A percentile compares a stretch with the other conserved stretches of the same genome.
Conservation (phyloP, 1,284 basidiomycete species). For the Ganoderma boninense region DNA sequence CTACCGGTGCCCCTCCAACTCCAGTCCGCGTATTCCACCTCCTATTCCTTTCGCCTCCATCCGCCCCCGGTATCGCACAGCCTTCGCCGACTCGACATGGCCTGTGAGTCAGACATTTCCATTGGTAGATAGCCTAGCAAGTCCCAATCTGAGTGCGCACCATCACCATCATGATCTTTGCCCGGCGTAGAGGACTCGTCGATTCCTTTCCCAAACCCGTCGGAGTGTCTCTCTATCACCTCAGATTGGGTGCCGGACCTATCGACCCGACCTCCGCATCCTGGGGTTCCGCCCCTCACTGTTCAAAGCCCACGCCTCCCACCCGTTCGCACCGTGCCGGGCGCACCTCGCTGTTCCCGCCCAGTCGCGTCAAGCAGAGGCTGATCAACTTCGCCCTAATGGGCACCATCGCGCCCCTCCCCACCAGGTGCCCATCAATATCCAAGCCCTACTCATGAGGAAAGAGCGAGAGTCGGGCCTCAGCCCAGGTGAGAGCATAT, state of each 20-base stretch:
- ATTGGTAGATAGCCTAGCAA: constrained; percentile 13
- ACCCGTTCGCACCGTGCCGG: neutral
- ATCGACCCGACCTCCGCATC: neutral
- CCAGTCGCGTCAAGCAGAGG: neutral
- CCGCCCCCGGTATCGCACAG: neutral
- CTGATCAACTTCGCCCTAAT: neutral
- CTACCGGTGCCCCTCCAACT: constrained; percentile 7
- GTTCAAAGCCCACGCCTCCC: neutral
- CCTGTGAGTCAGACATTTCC: neutral
- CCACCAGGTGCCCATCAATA: neutral
- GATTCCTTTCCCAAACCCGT: constrained; percentile 3
- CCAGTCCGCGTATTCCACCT: constrained; percentile 15
- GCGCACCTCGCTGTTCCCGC: neutral
- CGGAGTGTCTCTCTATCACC: neutral
- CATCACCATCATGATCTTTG: constrained; percentile 34
- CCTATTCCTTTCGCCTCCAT: neutral
- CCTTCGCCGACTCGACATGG: neutral
- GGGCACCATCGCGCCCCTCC: neutral
- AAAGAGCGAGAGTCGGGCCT: neutral
- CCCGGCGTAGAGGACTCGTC: constrained; percentile 12
- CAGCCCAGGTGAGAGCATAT: neutral
- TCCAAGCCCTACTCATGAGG: neutral
- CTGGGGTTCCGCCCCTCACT: neutral
- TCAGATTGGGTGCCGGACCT: constrained; percentile 3
- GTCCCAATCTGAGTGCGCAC: constrained; percentile 6